Conservation (phyloP, 768 basidiomycete species). For the Pisolithus marmoratus region DNA sequence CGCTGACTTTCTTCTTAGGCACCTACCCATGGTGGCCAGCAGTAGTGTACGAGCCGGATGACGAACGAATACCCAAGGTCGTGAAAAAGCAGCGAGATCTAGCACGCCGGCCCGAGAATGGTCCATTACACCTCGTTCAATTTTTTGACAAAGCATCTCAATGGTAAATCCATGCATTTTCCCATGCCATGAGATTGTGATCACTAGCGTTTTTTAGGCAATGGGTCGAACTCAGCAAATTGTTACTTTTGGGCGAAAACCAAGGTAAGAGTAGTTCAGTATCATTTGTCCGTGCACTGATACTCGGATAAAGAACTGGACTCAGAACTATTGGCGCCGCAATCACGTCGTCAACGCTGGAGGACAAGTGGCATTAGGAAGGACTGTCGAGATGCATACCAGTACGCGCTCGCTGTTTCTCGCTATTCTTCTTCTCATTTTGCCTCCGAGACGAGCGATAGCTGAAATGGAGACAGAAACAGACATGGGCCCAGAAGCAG, state of each 20-base stretch:
- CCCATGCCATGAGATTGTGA: neutral
- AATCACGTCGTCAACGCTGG: constrained; percentile 54
- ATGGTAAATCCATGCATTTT: constrained; percentile 40
- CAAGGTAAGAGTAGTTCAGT: constrained; percentile 42
- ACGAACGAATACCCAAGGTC: constrained; percentile 46
- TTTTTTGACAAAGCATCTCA: constrained; percentile 69
- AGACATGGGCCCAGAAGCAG: constrained; percentile 6
- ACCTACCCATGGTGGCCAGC: constrained; percentile 89
- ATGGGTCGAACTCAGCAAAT: constrained; percentile 48
- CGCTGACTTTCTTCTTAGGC: constrained; percentile 35
- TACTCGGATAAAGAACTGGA: constrained; percentile 49
- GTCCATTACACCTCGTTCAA: constrained; percentile 57
- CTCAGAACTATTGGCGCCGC: constrained; percentile 48
- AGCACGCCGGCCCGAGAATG: constrained; percentile 33
- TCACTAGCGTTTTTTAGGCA: constrained; percentile 39
- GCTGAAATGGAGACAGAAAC: constrained; percentile 43
- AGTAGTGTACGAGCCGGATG: constrained; percentile 61
- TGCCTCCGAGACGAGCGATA: constrained; percentile 32
- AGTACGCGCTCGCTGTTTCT: constrained; percentile 33
- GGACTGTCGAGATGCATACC: constrained; percentile 57
- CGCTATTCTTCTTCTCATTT: neutral
- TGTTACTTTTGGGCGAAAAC: constrained; percentile 67
- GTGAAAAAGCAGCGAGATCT: constrained; percentile 24
- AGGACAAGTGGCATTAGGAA: constrained; percentile 45
- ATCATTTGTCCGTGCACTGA: neutral